A percentile compares a stretch with the other conserved stretches of the same genome.
These are phyloP conservation scores for Diaporthe vaccinii DNA, from an alignment of 2,329 filamentous ascomycete genomes.

Conservation along the genomic window DNA sequence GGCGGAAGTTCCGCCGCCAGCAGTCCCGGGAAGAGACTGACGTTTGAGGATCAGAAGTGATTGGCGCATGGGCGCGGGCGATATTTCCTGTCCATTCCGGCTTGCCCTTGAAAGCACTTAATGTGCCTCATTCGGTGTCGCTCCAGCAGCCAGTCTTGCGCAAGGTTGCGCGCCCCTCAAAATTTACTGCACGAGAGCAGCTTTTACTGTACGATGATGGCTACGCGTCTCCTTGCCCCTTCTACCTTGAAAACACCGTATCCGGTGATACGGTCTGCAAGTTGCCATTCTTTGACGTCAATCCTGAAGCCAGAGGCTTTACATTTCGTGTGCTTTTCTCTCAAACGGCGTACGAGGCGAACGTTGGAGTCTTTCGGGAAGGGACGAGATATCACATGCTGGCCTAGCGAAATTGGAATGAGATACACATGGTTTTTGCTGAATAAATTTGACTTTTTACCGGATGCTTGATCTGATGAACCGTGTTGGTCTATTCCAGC, in stretches of 20 bases:
- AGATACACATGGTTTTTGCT: not conserved
- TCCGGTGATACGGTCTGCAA: not conserved
- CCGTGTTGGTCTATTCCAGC: not conserved
- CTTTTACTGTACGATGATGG: slow-evolving; percentile 12
- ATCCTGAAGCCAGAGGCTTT: not conserved
- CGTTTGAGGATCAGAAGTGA: slow-evolving; percentile 67
- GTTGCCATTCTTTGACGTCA: not conserved
- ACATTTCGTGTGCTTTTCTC: not conserved
- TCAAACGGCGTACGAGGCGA: slow-evolving; percentile 17
- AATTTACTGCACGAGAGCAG: not conserved
- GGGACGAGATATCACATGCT: slow-evolving; percentile 24
- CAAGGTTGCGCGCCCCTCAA: not conserved
- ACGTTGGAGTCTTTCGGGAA: slow-evolving; percentile 5
- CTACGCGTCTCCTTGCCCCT: not conserved
- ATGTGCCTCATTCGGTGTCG: not conserved
- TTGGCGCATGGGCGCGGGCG: not conserved
- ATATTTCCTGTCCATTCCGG: not conserved
- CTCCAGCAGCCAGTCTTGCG: not conserved
- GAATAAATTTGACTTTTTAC: not conserved
- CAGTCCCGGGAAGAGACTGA: slow-evolving; percentile 65
- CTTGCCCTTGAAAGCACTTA: not conserved
- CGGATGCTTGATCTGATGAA: not conserved
- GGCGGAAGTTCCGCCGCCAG: slow-evolving; percentile 56
- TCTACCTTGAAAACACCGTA: not conserved
- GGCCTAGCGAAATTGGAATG: slow-evolving; percentile 12